These are phyloP conservation scores for Conticribra guillardii DNA, from an alignment of 108 stramenopile species.

Conservation along the genomic window DNA sequence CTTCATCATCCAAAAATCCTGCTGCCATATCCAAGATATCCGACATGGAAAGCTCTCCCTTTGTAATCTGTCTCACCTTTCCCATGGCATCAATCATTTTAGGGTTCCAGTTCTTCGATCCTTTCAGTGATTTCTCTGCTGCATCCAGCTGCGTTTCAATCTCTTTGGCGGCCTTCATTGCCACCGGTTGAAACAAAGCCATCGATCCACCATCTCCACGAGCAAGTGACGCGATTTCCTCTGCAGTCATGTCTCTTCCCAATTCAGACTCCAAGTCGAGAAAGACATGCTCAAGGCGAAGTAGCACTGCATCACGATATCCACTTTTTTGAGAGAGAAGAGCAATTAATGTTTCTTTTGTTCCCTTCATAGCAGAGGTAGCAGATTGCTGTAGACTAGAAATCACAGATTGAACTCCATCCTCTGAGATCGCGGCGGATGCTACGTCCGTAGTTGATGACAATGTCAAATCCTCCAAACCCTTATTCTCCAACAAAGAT, in stretches of 20 bases:
- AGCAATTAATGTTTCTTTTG: constrained; percentile 88
- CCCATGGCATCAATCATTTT: constrained; percentile 60
- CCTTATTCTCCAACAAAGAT: constrained; percentile 16
- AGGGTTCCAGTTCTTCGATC: constrained; percentile 44
- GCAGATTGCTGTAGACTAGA: constrained; percentile 64
- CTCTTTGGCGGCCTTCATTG: constrained; percentile 79
- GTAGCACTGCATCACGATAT: constrained; percentile 77
- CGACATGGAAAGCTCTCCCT: constrained; percentile 68
- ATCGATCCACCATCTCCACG: constrained; percentile 82
- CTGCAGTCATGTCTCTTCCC: constrained; percentile 69
- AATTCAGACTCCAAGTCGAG: constrained; percentile 74
- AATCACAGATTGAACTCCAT: constrained; percentile 61
- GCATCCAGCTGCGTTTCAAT: constrained; percentile 83
- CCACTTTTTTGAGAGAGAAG: constrained; percentile 64
- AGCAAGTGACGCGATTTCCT: constrained; percentile 79
- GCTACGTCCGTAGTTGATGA: constrained; percentile 7
- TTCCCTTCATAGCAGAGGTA: constrained; percentile 53
- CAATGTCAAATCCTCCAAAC: constrained; percentile 6
- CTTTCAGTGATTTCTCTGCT: constrained; percentile 69
- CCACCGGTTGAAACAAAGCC: constrained; percentile 85
- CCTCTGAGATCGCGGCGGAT: constrained; percentile 26
- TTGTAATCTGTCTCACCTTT: constrained; percentile 78
- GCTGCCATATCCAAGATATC: constrained; percentile 80
- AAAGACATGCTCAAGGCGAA: constrained; percentile 77
- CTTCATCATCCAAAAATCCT: constrained; percentile 80